Evolutionary conservation across 2,329 filamentous ascomycete genomes (phyloP).

Genomic region (Fusarium napiforme): DNA sequence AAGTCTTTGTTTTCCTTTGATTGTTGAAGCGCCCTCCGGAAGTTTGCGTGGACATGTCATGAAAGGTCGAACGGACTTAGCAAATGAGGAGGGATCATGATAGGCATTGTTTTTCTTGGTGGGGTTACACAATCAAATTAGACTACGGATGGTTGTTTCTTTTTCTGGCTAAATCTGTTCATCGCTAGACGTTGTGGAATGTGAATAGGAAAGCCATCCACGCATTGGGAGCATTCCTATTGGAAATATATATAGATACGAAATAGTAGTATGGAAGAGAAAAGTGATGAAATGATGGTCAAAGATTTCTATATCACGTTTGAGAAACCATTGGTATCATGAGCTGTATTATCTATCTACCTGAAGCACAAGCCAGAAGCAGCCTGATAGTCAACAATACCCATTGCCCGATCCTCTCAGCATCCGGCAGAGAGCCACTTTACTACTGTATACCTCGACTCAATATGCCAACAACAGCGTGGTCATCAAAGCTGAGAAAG

Average conservation of each 20-base stretch:
- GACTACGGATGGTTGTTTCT: constrained; percentile 46
- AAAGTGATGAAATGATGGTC: constrained; percentile 20
- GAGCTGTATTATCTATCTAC: not conserved
- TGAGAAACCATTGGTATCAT: not conserved
- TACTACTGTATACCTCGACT: not conserved
- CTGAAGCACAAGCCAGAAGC: not conserved
- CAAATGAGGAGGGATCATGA: constrained; percentile 40
- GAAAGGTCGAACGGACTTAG: constrained; percentile 17
- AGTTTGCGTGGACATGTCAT: constrained; percentile 10
- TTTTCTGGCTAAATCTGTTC: constrained; percentile 45
- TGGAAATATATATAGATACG: constrained; percentile 38
- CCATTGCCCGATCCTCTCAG: not conserved
- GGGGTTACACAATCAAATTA: constrained; percentile 45
- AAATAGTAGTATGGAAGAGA: constrained; percentile 33
- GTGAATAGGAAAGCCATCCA: constrained; percentile 32
- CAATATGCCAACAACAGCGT: not conserved
- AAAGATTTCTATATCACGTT: not conserved
- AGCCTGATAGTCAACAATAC: not conserved
- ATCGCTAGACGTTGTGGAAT: constrained; percentile 33
- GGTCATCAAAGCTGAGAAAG: not conserved
- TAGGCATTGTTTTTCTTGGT: constrained; percentile 42
- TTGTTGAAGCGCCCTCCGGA: constrained; percentile 23
- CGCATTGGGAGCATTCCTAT: constrained; percentile 18
- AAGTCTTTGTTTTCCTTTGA: constrained; percentile 32
- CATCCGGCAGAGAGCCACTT: not conserved